These are phyloP conservation scores for Prunus armeniaca DNA, from an alignment of 306 rosid genomes.

Conservation along the genomic window DNA sequence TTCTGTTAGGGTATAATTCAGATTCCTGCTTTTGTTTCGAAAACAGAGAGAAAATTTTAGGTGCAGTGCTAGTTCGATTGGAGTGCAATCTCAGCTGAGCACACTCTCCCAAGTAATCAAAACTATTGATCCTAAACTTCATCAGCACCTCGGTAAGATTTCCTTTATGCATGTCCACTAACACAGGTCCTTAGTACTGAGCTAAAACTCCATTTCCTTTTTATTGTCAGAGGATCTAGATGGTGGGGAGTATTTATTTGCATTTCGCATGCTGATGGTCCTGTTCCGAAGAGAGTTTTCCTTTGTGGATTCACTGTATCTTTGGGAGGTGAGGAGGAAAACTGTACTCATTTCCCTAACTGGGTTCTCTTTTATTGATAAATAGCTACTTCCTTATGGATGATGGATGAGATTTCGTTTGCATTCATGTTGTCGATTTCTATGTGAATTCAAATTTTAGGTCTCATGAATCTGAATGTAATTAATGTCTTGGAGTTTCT, in stretches of 20 bases:
- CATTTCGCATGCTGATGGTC: conserved; percentile 97
- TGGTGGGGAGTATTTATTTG: conserved; percentile 94
- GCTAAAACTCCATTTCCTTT: conserved; percentile 26
- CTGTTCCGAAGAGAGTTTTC: conserved; percentile 97
- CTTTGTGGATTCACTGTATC: conserved; percentile 83
- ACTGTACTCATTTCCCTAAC: neutral
- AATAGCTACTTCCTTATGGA: conserved; percentile 14
- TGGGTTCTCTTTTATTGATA: conserved; percentile 10
- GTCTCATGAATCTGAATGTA: conserved; percentile 1
- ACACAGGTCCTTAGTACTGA: neutral
- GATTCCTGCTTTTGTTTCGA: conserved; percentile 31
- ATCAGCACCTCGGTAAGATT: conserved; percentile 84
- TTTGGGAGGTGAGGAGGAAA: conserved; percentile 83
- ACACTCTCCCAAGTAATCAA: conserved; percentile 89
- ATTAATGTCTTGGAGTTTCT: conserved; percentile 19
- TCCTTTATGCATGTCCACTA: neutral
- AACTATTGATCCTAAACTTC: conserved; percentile 89
- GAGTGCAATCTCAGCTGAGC: conserved; percentile 89
- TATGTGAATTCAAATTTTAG: neutral
- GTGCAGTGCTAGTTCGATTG: conserved; percentile 67
- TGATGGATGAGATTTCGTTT: neutral
- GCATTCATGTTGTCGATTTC: neutral
- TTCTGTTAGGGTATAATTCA: conserved; percentile 24
- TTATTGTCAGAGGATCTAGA: conserved; percentile 83
- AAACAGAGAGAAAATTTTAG: conserved; percentile 88